Conservation (phyloP, 2,329 filamentous ascomycete genomes). For the Verticillium nonalfalfae region DNA sequence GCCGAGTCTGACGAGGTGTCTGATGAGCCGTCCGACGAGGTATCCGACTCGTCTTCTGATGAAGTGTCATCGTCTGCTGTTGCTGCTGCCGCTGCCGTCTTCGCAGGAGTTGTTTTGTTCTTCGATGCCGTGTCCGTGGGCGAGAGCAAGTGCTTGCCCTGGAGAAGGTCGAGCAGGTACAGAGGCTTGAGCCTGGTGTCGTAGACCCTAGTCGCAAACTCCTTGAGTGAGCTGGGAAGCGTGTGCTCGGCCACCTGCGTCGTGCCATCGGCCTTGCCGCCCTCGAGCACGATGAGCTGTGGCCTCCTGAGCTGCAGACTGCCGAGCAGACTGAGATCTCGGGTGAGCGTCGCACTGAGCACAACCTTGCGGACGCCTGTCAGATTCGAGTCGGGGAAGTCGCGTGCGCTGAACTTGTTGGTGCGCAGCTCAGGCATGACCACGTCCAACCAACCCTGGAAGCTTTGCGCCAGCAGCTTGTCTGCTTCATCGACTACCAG, state of each 20-base stretch:
- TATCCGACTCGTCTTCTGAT: constrained; percentile 27
- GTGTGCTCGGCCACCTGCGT: constrained; percentile 37
- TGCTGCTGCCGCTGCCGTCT: not conserved
- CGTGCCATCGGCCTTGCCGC: constrained; percentile 28
- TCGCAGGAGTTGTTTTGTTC: constrained; percentile 2
- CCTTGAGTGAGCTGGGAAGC: constrained; percentile 57
- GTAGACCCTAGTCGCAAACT: constrained; percentile 62
- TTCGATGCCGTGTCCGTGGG: constrained; percentile 13
- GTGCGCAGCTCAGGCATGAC: constrained; percentile 57
- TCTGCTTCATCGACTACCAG: constrained; percentile 92
- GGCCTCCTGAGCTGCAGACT: constrained; percentile 68
- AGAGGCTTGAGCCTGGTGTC: constrained; percentile 72
- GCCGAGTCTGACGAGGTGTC: constrained; percentile 21
- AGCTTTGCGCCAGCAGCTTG: constrained; percentile 83
- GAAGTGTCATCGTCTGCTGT: constrained; percentile 13
- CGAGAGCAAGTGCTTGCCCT: constrained; percentile 40
- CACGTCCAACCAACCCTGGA: constrained; percentile 80
- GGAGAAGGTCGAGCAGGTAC: constrained; percentile 73
- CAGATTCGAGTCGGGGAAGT: constrained; percentile 45
- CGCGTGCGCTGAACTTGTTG: constrained; percentile 41
- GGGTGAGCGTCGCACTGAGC: constrained; percentile 87
- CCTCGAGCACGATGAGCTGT: constrained; percentile 69
- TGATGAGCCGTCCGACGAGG: constrained; percentile 22
- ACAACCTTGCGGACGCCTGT: constrained; percentile 70
- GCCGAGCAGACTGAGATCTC: constrained; percentile 73